A percentile compares a stretch with the other conserved stretches of the same genome.
Conservation (phyloP, 129 eudicot genomes). For the Erigeron canadensis region DNA sequence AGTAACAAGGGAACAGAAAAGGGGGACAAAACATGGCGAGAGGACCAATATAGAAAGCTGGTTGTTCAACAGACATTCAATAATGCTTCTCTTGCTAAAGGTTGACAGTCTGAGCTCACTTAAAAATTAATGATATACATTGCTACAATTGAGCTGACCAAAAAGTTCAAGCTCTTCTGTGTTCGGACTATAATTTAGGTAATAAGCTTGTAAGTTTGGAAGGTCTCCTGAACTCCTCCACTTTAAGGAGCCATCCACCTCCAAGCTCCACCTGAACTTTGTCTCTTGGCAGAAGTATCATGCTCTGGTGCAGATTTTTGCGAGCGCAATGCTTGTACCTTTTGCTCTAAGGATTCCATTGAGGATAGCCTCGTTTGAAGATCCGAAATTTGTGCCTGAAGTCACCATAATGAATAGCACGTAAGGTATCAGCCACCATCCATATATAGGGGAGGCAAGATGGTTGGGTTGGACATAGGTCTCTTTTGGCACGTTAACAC, state of each 20-base stretch:
- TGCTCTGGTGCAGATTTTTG: conserved; percentile 68
- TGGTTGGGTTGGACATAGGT: not conserved
- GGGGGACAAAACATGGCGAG: conserved; percentile 5
- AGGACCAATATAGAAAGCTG: conserved; percentile 6
- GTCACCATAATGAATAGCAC: conserved; percentile 19
- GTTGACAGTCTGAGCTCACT: conserved; percentile 8
- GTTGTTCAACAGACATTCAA: conserved; percentile 2
- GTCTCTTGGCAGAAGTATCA: conserved; percentile 46
- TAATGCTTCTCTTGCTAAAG: not conserved
- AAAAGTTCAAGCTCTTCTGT: conserved; percentile 12
- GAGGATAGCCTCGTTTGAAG: conserved; percentile 68
- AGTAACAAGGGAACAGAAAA: too few relatives aligned
- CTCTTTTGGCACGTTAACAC: too few relatives aligned
- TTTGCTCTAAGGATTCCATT: conserved; percentile 72
- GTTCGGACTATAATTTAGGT: conserved; percentile 16
- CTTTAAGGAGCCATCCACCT: conserved; percentile 61
- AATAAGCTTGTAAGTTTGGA: conserved; percentile 13
- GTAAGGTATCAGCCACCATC: conserved; percentile 12
- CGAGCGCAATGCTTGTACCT: conserved; percentile 65
- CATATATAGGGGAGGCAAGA: not conserved
- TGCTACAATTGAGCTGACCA: not conserved
- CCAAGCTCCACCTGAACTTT: conserved; percentile 74
- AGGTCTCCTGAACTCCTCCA: not conserved
- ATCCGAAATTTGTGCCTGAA: conserved; percentile 86
- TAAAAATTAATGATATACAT: not conserved